These are phyloP conservation scores for Hirschfeldia incana DNA, from an alignment of 345 rosid species.

Conservation along the genomic window DNA sequence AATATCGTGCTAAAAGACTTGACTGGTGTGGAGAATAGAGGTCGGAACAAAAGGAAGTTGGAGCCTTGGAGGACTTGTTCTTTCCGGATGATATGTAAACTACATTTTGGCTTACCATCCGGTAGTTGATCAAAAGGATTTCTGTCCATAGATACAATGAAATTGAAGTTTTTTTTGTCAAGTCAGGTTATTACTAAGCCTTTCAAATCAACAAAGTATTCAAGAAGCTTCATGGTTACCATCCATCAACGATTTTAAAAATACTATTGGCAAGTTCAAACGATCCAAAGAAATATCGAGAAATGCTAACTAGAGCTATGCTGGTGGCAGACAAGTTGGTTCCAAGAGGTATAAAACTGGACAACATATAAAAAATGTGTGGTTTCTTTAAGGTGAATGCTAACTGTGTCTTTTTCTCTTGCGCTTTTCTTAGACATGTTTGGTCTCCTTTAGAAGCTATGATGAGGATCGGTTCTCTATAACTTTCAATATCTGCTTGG, in stretches of 20 bases:
- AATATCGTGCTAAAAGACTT: background rate
- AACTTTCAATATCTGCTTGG: background rate
- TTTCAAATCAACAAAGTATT: background rate
- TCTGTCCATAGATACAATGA: background rate
- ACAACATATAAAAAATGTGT: background rate
- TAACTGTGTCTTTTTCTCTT: background rate
- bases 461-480: background rate
- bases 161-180: background rate
- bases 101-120: background rate
- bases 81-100: background rate
- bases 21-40: background rate
- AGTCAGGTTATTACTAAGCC: background rate
- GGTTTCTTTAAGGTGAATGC: background rate
- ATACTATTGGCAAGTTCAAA: background rate
- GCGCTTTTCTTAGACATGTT: background rate
- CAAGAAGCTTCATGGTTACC: background rate
- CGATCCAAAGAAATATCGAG: background rate
- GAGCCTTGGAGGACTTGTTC: background rate
- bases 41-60: background rate
- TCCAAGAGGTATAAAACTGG: background rate
- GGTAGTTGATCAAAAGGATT: background rate
- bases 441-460: background rate
- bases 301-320: background rate
- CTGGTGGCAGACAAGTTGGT: background rate
- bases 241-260: background rate